Base-by-base conservation (phyloP, 2,329 filamentous ascomycete genomes). In the Xylariaceae sp. region DNA sequence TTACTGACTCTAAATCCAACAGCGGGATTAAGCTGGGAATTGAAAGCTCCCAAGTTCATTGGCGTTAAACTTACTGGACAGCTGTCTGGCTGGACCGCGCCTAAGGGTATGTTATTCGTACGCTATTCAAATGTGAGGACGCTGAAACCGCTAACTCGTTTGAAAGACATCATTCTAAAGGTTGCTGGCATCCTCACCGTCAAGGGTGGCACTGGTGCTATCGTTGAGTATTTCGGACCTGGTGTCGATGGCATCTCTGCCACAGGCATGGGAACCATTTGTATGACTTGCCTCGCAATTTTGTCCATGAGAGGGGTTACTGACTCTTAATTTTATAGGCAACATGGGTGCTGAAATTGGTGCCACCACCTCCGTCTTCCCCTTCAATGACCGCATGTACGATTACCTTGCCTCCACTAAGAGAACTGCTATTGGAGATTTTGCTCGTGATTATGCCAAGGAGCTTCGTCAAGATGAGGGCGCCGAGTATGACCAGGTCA, bases 311-410 rank as follows among this genome's bases (percentile, higher is more conserved):
- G 6, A 48, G 29, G 9, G 23, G 11, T 44, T 41, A 31, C 53
- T 60, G 16, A 60, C 48, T 45, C 29, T 19, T 54, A 3, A 24
- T 3, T 39, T 31, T 24, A 28, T 21, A 60, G 58, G 58, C 68
- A 88, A 87, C 73, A 89, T 90, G 86, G 83, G 80, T 71, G 87
- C 88, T 67, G 87, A 90, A 70, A 90, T 90, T 64, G 89, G 90
- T 71, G 89, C 93, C 57, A 98, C 94, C 17, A 97, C 94, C 52
- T 96, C 92, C 14, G 73, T 98, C 40, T 99, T 99, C 89, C 92
- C 93, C 68, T 99, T 96, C 87, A 96, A 96, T 81, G 91, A 97
- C 77, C 87, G 90, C 74, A 96, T 96, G 93, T 91, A 96, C 83
- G 90, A 97, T 74, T 99, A 98, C 82, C 87, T 99, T 39, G 82